Conservation (phyloP, 805 yeast species). For the Metschnikowia drakensbergensis region DNA sequence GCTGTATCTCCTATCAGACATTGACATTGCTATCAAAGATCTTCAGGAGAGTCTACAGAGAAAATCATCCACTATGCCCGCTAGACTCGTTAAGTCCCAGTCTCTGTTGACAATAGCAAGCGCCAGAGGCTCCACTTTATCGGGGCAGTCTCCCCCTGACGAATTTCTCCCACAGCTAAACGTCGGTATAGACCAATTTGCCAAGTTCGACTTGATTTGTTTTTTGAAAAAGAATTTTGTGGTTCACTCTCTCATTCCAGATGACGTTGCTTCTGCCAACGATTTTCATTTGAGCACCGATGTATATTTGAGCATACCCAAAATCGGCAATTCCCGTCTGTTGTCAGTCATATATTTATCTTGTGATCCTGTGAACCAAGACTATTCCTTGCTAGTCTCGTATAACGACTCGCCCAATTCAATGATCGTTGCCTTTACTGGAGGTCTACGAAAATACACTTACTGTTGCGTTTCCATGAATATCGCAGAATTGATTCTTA, state of each 20-base stretch:
- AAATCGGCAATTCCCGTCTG: constrained; percentile 12
- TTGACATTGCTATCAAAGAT: constrained; percentile 14
- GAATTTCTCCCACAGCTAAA: constrained; percentile 11
- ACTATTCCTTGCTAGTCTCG: constrained; percentile 32
- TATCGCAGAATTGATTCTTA: constrained; percentile 11
- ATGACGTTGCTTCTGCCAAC: constrained; percentile 30
- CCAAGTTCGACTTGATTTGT: constrained; percentile 31
- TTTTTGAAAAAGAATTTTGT: constrained; percentile 37
- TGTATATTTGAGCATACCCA: constrained; percentile 30
- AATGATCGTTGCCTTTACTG: constrained; percentile 33
- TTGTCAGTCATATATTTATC: constrained; percentile 26
- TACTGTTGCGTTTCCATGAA: constrained; percentile 37
- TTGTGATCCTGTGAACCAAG: constrained; percentile 14
- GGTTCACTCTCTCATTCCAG: constrained; percentile 30
- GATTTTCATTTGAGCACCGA: constrained; percentile 34
- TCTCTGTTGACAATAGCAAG: constrained; percentile 12
- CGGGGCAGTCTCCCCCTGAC: constrained; percentile 10
- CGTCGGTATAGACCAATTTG: constrained; percentile 14
- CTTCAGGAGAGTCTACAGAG: constrained; percentile 13
- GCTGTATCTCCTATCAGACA: constrained; percentile 12
- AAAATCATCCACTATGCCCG: constrained; percentile 2
- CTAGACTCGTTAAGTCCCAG: constrained; percentile 4
- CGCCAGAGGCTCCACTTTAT: constrained; percentile 4
- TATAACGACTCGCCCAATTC: constrained; percentile 26
- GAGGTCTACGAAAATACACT: constrained; percentile 39